Percentiles rank a stretch among this genome's conserved stretches.
Evolutionary conservation across 2,329 filamentous ascomycete genomes (phyloP).

Genomic region (Macrophomina tecta): DNA sequence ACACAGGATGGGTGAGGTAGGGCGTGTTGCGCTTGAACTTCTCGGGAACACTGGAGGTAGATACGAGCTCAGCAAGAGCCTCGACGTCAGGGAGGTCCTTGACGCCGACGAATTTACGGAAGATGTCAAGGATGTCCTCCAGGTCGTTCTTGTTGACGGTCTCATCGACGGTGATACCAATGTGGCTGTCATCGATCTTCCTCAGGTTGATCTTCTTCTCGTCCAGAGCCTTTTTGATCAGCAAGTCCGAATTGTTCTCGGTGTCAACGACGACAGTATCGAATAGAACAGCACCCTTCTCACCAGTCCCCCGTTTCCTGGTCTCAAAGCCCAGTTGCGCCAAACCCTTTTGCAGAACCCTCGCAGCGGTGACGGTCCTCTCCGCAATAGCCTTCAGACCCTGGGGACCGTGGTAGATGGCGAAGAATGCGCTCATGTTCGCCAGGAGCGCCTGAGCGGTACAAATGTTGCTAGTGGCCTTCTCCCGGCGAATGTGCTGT

Average conservation of each 20-base stretch:
- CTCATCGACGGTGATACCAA: conserved; percentile 83
- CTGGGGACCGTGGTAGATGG: conserved; percentile 87
- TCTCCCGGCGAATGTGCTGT: conserved; percentile 94
- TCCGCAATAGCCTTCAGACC: conserved; percentile 85
- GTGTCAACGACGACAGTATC: conserved; percentile 76
- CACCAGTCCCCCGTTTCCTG: conserved; percentile 61
- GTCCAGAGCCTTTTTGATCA: conserved; percentile 59
- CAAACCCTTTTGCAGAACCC: conserved; percentile 70
- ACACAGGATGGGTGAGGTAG: conserved; percentile 88
- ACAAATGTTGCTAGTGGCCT: conserved; percentile 97
- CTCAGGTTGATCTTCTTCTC: conserved; percentile 67
- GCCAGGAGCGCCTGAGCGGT: conserved; percentile 92
- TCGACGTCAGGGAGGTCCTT: conserved; percentile 49
- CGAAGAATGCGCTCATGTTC: conserved; percentile 96
- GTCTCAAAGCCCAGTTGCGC: conserved; percentile 68
- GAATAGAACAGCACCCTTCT: conserved; percentile 68
- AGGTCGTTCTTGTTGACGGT: conserved; percentile 65
- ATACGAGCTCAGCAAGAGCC: conserved; percentile 26
- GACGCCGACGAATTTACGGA: conserved; percentile 55
- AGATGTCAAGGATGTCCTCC: conserved; percentile 62
- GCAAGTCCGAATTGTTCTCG: conserved; percentile 56
- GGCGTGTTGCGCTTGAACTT: conserved; percentile 71
- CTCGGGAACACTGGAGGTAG: conserved; percentile 54
- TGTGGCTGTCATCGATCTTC: conserved; percentile 62
- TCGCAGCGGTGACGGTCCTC: conserved; percentile 73